phyloP scores from a whole-genome alignment of 148 eudicot genomes.

The Amaranthus hypochondriacus region DNA sequence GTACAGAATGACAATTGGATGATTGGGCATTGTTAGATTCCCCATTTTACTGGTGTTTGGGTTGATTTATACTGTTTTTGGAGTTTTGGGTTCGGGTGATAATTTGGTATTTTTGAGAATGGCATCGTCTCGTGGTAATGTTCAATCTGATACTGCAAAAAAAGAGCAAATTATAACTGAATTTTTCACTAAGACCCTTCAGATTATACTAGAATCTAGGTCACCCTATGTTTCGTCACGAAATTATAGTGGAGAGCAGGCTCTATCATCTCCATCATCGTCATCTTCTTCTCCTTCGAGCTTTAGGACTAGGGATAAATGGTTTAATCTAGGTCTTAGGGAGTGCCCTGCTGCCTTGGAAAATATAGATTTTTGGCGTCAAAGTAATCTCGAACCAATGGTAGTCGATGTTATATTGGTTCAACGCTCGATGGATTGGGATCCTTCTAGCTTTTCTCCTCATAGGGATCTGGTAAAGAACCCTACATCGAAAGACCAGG shows the following conservation, averaged over 20 bases:
- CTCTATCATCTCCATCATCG: conserved; percentile 68
- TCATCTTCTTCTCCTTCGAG: conserved; percentile 80
- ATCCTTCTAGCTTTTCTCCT: conserved; percentile 42
- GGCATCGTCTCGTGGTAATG: conserved; percentile 60
- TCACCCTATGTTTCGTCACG: conserved; percentile 73
- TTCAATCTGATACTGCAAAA: conserved; percentile 67
- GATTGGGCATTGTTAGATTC: conserved; percentile 17
- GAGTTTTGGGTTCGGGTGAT: conserved; percentile 6
- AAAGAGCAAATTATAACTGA: conserved; percentile 89
- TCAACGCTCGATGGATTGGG: conserved; percentile 42
- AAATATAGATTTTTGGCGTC: conserved; percentile 79
- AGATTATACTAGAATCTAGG: conserved; percentile 80
- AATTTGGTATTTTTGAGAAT: conserved; percentile 32
- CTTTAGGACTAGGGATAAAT: conserved; percentile 71
- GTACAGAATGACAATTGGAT: conserved; percentile 15
- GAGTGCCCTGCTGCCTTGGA: conserved; percentile 87
- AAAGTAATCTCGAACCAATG: conserved; percentile 82
- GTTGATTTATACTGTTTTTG: conserved; percentile 14
- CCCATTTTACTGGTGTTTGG: background rate
- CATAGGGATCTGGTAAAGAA: conserved; percentile 31
- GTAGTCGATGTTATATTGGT: conserved; percentile 74
- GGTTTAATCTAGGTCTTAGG: conserved; percentile 82
- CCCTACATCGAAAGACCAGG: conserved; percentile 35
- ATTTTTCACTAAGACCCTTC: conserved; percentile 75
- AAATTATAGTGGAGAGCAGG: conserved; percentile 74